Conservation (phyloP, 2,329 filamentous ascomycete species). For the Penicillium sp. region DNA sequence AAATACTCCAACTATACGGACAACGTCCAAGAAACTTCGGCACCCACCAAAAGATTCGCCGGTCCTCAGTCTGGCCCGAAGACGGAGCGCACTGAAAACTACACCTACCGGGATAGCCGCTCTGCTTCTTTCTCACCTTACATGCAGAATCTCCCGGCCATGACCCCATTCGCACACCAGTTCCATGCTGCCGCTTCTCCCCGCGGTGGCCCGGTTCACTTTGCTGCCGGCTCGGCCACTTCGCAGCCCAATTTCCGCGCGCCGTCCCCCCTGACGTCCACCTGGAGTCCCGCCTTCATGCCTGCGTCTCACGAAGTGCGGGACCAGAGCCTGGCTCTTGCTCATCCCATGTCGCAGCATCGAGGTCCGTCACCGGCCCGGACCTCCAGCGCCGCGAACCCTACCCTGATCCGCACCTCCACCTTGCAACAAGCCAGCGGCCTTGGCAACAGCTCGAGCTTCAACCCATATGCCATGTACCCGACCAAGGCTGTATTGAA, state of each 20-base stretch:
- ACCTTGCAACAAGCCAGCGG: conserved; percentile 54
- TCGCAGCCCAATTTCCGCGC: conserved; percentile 43
- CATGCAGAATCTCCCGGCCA: conserved; percentile 44
- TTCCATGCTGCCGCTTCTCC: conserved; percentile 37
- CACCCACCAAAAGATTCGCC: conserved; percentile 43
- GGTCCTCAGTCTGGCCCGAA: conserved; percentile 43
- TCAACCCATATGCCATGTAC: conserved; percentile 76
- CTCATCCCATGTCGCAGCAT: conserved; percentile 31
- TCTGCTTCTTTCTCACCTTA: conserved; percentile 47
- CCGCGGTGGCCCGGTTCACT: conserved; percentile 38
- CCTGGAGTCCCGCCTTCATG: conserved; percentile 45
- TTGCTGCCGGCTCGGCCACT: conserved; percentile 34
- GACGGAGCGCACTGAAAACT: conserved; percentile 47
- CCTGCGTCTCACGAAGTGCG: conserved; percentile 41
- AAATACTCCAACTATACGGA: conserved; percentile 50
- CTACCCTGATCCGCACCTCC: conserved; percentile 61
- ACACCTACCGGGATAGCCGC: conserved; percentile 50
- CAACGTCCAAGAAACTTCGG: conserved; percentile 39
- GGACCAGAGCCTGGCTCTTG: conserved; percentile 39
- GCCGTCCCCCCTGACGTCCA: conserved; percentile 44
- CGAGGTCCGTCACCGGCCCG: conserved; percentile 43
- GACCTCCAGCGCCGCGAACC: conserved; percentile 52
- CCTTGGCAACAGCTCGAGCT: conserved; percentile 46
- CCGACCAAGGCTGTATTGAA: conserved; percentile 79
- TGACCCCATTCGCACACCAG: conserved; percentile 35